A percentile compares a stretch with the other conserved stretches of the same genome.
These are phyloP conservation scores for Eremochloa ophiuroides DNA, from an alignment of 176 grass and related monocot species.

Conservation along the genomic window DNA sequence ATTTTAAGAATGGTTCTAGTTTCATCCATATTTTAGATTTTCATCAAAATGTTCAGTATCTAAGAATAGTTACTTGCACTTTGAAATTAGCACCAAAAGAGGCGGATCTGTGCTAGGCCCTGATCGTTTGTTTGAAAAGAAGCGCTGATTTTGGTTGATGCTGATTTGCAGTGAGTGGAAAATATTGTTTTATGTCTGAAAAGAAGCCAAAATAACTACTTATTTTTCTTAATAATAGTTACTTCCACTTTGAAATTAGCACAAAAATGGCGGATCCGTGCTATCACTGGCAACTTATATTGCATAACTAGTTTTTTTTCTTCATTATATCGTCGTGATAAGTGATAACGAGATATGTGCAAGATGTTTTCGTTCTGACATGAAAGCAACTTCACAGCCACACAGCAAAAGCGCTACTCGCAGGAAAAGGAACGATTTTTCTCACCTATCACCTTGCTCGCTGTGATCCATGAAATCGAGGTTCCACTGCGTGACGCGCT, in stretches of 20 bases:
- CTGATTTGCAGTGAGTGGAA: too few relatives aligned
- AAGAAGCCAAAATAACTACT: too few relatives aligned
- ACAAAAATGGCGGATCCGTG: background rate
- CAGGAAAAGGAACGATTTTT: background rate
- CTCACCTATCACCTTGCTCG: conserved; percentile 88
- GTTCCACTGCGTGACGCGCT: conserved; percentile 89
- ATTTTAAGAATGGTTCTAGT: background rate
- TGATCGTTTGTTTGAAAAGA: too few relatives aligned
- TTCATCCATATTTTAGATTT: conserved; percentile 21
- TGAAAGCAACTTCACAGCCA: background rate
- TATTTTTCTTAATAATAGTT: too few relatives aligned
- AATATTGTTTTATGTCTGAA: too few relatives aligned
- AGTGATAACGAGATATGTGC: conserved; percentile 7
- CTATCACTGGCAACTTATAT: background rate
- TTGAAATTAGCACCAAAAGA: conserved; percentile 1
- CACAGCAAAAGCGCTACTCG: background rate
- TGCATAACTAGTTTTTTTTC: conserved; percentile 6
- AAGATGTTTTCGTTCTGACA: conserved; percentile 16
- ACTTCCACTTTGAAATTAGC: background rate
- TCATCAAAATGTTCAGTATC: conserved; percentile 1
- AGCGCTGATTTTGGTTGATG: too few relatives aligned
- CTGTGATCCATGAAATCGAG: conserved; percentile 92
- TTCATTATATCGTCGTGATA: background rate
- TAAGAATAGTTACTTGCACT: background rate
- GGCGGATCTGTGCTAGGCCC: too few relatives aligned